Evolutionary conservation across 352 stramenopile species (phyloP), one percentile per base, ranked within the genome.

Genomic region (Pythium vanterpoolii): DNA sequence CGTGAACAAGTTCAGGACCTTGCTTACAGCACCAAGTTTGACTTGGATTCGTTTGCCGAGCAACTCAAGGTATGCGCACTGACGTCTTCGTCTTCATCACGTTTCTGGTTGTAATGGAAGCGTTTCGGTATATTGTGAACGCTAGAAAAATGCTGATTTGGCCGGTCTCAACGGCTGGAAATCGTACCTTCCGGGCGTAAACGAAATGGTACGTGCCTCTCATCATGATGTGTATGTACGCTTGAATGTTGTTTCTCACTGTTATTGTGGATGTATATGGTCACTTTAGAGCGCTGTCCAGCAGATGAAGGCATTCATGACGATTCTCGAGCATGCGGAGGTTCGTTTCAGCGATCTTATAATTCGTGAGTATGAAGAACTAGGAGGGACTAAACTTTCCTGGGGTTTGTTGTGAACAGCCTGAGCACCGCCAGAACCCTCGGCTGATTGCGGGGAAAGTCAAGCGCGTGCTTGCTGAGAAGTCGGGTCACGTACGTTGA

Each of bases 261-360:
- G n/a, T 36, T 16, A n/a, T 44, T 27, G 24, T 52, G 7, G 5
- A 42, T 42, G 34, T 16, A 28, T 24, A 30, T 34, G 18, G 11
- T 33, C 1, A 27, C n/a, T n/a, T n/a, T 36, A 95, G 85, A 89
- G 76, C 63, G 82, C 80, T 19, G 85, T 95, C 40, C 83, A 95
- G 66, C 86, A 95, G 59, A 76, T 95, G 60, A 95, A 95, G 71
- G 56, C 66, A 34, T 91, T 90, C 62, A 79, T 95, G 74, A 58
- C 62, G 46, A 95, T 93, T 45, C 52, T 95, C 40, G 83, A 95
- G 56, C 71, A 73, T 24, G 86, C 87, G 42, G 83, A 95, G 60
- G 83, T 89, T 59, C 31, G 46, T 46, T 7, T 34, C 21, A 16
- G 16, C 23, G 9, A 18, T 3, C 33, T 14, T 13, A 47, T 34